A percentile compares a stretch with the other conserved stretches of the same genome.
These are phyloP conservation scores for Penicillium robsamsonii DNA, from an alignment of 495 filamentous ascomycete genomes.

Conservation along the genomic window DNA sequence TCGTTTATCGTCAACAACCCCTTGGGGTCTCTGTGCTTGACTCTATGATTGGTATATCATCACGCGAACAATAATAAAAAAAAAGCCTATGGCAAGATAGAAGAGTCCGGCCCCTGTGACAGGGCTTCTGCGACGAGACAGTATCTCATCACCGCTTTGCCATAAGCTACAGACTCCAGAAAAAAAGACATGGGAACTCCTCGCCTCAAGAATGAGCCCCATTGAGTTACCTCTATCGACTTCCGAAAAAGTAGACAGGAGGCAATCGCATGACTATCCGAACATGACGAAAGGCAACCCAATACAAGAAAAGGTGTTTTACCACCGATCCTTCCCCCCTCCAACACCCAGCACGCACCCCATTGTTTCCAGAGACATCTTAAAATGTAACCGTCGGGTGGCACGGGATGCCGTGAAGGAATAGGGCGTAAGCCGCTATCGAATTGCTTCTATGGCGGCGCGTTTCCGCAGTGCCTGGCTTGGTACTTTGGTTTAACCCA, in stretches of 20 bases:
- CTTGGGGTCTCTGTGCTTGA: conserved; percentile 90
- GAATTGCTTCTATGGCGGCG: conserved; percentile 98
- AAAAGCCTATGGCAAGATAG: conserved; percentile 20
- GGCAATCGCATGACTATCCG: conserved; percentile 99
- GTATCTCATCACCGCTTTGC: conserved; percentile 50
- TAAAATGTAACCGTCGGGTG: conserved; percentile 38
- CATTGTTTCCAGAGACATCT: conserved; percentile 41
- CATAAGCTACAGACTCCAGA: conserved; percentile 65
- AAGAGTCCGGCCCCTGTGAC: conserved; percentile 65
- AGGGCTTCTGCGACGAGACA: conserved; percentile 49
- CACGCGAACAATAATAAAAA: conserved; percentile 65
- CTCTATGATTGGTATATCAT: conserved; percentile 97
- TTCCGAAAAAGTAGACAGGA: conserved; percentile 22
- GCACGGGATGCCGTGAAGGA: conserved; percentile 39
- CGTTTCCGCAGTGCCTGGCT: conserved; percentile 81
- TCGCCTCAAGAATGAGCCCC: conserved; percentile 99
- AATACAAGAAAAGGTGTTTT: conserved; percentile 27
- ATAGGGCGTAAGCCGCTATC: conserved; percentile 64
- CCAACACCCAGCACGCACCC: conserved; percentile 38
- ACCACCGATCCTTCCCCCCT: conserved; percentile 33
- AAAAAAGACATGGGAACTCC: conserved; percentile 60
- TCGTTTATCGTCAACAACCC: conserved; percentile 68
- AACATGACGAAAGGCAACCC: conserved; percentile 80
- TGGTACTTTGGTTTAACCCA: conserved; percentile 27
- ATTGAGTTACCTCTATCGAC: conserved; percentile 81